Evolutionary conservation across 805 yeast genomes (phyloP).

Genomic region (Cyberlindnera nakhonratchasimensis): DNA sequence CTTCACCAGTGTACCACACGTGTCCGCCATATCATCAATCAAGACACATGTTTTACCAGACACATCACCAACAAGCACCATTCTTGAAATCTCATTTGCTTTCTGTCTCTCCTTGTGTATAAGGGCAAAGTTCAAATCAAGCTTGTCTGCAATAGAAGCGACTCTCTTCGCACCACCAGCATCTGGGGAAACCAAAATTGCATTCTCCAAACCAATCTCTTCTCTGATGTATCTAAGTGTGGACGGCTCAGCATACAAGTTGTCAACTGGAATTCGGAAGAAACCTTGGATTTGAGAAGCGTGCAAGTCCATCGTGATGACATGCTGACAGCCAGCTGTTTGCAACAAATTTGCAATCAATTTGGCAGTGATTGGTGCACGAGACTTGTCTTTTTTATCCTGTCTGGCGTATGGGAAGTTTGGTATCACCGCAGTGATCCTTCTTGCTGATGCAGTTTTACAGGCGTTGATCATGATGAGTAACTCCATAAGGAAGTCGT

Average conservation of each 20-base stretch:
- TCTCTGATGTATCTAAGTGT: constrained; percentile 78
- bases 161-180: constrained; percentile 99
- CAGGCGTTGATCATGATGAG: constrained; percentile 91
- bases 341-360: constrained; percentile 86
- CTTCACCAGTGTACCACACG: constrained; percentile 94
- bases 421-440: constrained; percentile 92
- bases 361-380: constrained; percentile 97
- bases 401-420: constrained; percentile 97
- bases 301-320: constrained; percentile 94
- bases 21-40: constrained; percentile 98
- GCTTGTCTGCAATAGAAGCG: constrained; percentile 86
- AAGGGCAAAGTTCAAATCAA: constrained; percentile 90
- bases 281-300: constrained; percentile 98
- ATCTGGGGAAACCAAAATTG: constrained; percentile 92
- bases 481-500: constrained; percentile 84
- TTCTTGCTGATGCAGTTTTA: constrained; percentile 90
- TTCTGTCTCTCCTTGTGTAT: constrained; percentile 94
- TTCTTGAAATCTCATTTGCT: constrained; percentile 90
- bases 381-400: constrained; percentile 91
- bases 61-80: constrained; percentile 97
- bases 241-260: constrained; percentile 91
- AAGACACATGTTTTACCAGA: constrained; percentile 75
- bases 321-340: constrained; percentile 94
- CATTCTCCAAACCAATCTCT: constrained; percentile 49
- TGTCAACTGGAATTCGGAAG: constrained; percentile 92